These are phyloP conservation scores for Amanita pallidorosea DNA, from an alignment of 768 basidiomycete genomes.

Conservation along the genomic window DNA sequence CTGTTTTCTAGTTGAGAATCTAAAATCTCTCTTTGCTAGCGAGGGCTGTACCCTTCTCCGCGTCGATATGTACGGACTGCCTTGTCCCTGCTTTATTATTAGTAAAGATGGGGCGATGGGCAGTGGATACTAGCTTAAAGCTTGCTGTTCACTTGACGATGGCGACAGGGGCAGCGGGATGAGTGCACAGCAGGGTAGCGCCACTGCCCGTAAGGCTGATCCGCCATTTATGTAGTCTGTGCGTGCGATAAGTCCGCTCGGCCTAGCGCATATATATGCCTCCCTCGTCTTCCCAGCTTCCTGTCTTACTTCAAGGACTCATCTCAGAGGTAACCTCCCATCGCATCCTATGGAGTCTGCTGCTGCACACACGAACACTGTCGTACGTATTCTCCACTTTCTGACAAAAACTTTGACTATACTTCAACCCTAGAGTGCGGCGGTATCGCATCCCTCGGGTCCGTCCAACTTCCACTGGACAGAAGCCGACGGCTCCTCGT, in stretches of 20 bases:
- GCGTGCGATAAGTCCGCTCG: slow-evolving; percentile 1
- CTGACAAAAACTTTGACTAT: neutral
- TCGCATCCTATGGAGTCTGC: neutral
- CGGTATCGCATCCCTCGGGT: neutral
- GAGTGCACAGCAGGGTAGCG: neutral
- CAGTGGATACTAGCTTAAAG: neutral
- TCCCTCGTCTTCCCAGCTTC: neutral
- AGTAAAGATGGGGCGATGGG: neutral
- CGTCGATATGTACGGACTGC: neutral
- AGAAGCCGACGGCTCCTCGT: too few relatives aligned
- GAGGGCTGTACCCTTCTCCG: neutral
- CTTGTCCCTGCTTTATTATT: neutral
- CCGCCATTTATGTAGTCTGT: neutral
- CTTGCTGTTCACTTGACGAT: neutral
- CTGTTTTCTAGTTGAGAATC: neutral
- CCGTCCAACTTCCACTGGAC: too few relatives aligned
- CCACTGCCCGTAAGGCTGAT: neutral
- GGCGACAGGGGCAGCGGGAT: neutral
- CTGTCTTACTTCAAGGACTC: neutral
- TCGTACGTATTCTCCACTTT: neutral
- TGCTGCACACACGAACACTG: neutral
- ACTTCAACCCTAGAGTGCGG: neutral
- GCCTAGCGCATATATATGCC: neutral
- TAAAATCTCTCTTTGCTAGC: neutral
- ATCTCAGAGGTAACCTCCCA: neutral